phyloP scores from a whole-genome alignment of 495 filamentous ascomycete species.

The Penicillium canariense region DNA sequence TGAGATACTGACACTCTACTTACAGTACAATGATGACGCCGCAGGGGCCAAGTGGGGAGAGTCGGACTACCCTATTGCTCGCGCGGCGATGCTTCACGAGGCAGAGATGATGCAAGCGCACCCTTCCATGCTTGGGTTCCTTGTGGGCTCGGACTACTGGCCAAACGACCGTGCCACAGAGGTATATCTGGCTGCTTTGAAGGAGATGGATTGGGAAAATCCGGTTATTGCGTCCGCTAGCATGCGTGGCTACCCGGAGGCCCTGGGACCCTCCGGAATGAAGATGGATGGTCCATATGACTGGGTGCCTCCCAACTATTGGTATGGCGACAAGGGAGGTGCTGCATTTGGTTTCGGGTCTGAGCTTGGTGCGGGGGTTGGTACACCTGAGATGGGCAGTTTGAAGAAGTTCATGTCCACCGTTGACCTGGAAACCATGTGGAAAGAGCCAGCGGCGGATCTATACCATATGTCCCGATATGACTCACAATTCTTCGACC shows the following conservation, averaged over 20 bases:
- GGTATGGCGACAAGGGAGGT: constrained; percentile 52
- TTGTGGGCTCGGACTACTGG: constrained; percentile 64
- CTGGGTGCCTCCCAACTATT: constrained; percentile 65
- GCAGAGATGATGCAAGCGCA: constrained; percentile 58
- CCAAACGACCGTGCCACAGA: constrained; percentile 54
- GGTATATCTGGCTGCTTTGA: constrained; percentile 50
- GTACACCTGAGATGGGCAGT: constrained; percentile 56
- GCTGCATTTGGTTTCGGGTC: constrained; percentile 63
- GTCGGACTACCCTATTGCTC: constrained; percentile 53
- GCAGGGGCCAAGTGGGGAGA: constrained; percentile 47
- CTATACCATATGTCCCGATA: constrained; percentile 60
- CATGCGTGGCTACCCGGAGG: constrained; percentile 50
- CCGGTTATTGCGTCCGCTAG: constrained; percentile 59
- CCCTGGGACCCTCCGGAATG: constrained; percentile 56
- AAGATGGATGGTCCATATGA: constrained; percentile 70
- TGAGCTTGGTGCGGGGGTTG: constrained; percentile 59
- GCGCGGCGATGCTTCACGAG: constrained; percentile 57
- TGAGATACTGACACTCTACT: background rate
- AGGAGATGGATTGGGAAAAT: constrained; percentile 51
- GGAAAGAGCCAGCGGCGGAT: constrained; percentile 50
- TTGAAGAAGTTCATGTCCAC: constrained; percentile 53
- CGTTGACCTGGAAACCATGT: constrained; percentile 51
- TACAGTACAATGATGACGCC: constrained; percentile 55
- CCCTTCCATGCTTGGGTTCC: constrained; percentile 53
- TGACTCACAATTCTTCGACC: constrained; percentile 51